Percentiles rank a stretch among this genome's conserved stretches.
Conservation (phyloP, 139 green algal genomes). For the Auxenochlorella pyrenoidosa region DNA sequence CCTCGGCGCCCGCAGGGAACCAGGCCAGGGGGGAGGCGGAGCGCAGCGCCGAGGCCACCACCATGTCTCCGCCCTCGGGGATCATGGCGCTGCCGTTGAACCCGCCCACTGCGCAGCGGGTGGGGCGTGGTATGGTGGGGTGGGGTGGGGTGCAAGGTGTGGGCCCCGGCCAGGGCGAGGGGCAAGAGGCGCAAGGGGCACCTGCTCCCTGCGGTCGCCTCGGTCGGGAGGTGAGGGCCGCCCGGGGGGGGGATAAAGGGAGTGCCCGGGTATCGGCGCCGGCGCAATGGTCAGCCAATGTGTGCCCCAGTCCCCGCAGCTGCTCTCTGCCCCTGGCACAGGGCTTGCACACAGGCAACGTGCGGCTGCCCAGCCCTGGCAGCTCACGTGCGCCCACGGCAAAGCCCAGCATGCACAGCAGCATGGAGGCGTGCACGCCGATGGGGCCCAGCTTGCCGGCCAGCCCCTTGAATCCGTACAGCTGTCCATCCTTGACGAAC, state of each 20-base stretch:
- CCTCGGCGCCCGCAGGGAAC: slow-evolving; percentile 44
- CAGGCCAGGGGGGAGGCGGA: slow-evolving; percentile 38
- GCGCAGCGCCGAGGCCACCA: slow-evolving; percentile 48
- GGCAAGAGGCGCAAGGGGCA: too few species aligned
- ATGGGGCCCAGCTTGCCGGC: slow-evolving; percentile 94
- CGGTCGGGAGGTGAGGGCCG: too few species aligned
- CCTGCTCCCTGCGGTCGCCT: too few species aligned
- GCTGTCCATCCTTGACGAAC: slow-evolving; percentile 76
- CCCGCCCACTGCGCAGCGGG: slow-evolving; percentile 68
- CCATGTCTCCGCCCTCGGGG: slow-evolving; percentile 58
- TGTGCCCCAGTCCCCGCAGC: too few species aligned
- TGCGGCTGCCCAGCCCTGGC: not conserved
- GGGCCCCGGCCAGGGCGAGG: too few species aligned
- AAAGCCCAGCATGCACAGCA: slow-evolving; percentile 88
- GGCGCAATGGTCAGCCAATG: too few species aligned
- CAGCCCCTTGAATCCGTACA: slow-evolving; percentile 99
- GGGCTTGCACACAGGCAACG: not conserved
- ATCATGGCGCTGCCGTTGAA: slow-evolving; percentile 86
- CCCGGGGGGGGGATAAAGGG: too few species aligned
- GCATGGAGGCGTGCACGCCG: slow-evolving; percentile 93
- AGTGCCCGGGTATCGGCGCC: too few species aligned
- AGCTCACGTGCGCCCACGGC: slow-evolving; percentile 58
- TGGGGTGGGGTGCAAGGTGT: too few species aligned
- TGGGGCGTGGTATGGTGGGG: not conserved
- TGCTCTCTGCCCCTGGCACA: too few species aligned